Base-by-base conservation (phyloP, 768 basidiomycete species). In the Vararia minispora region DNA sequence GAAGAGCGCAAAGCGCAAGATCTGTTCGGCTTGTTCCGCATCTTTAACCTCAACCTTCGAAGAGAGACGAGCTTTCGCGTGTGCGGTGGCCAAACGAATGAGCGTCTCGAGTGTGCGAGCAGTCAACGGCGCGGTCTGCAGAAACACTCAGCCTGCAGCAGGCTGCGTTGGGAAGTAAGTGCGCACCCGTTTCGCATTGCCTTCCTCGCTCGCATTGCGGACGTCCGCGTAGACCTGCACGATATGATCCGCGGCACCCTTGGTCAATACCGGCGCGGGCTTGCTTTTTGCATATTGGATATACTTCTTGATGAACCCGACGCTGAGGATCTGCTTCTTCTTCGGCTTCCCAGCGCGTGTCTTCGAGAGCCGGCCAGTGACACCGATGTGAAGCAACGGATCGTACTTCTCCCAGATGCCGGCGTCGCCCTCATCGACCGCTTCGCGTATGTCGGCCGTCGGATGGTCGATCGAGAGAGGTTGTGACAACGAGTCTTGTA, bases 101-200 rank as follows among this genome's bases (percentile, higher is more conserved):
- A 99, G 72, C 0, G 95, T 99, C 61, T 99, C 95, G 42, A 99
- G 77, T 3, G 95, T 95, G 72, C 95, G 92, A 14, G 95, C 94
- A 3, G 95, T 99, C 50, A 99, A 64, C 8, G 95, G 95, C 4
- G 94, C 86, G 4, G 95, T 99, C 94, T 98, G 50, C 37, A 37
- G 39, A 11, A n/a, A n/a, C n/a, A n/a, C n/a, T n/a, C n/a, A 30
- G 12, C 24, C 20, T 16, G 35, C 2, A 6, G 48, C 31, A 49
- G 46, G 35, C 21, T 16, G 17, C 6, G 18, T 16, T 1, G n/a
- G 3, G 2, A 14, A 7, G 14, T 7, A n/a, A 12, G 13, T 9
- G 47, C 49, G 41, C 48, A 79, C 91, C 72, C 83, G 77, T 68
- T 90, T 94, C 55, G 74, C 75, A 52, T 91, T 94, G 14, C 79